Evolutionary conservation across 2,329 filamentous ascomycete species (phyloP).

Genomic region (Nemania abortiva): DNA sequence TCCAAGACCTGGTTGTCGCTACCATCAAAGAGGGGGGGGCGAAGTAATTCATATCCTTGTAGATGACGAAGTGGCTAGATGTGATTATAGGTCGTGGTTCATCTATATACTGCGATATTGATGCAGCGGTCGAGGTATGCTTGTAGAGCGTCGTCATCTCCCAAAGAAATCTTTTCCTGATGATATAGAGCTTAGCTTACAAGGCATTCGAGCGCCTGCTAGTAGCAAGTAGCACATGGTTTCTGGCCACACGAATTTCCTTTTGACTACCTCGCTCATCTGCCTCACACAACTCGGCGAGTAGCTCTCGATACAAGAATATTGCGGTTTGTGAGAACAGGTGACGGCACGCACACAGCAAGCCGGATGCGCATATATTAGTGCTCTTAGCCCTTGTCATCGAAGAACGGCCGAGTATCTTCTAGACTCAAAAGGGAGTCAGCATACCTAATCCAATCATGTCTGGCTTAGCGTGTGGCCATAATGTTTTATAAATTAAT

Average conservation of each 20-base stretch:
- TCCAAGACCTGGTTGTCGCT: conserved; percentile 10
- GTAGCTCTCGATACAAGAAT: background rate
- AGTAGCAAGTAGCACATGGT: conserved; percentile 3
- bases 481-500: conserved; percentile 34
- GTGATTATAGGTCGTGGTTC: conserved; percentile 36
- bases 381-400: conserved; percentile 30
- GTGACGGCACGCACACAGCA: background rate
- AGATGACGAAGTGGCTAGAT: conserved; percentile 38
- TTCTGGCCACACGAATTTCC: background rate
- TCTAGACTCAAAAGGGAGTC: conserved; percentile 31
- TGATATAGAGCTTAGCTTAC: background rate
- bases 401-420: conserved; percentile 36
- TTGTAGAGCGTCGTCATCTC: background rate
- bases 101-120: conserved; percentile 29
- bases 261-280: background rate
- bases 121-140: conserved; percentile 3
- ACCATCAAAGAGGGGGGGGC: conserved; percentile 25
- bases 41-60: conserved; percentile 28
- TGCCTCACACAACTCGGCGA: background rate
- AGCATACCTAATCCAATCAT: conserved; percentile 28
- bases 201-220: background rate
- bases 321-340: background rate
- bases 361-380: conserved; percentile 13
- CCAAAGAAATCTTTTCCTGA: conserved; percentile 1
- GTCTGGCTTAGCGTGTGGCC: conserved; percentile 25